Conservation (phyloP, 257 asterid genomes). For the Catharanthus roseus region DNA sequence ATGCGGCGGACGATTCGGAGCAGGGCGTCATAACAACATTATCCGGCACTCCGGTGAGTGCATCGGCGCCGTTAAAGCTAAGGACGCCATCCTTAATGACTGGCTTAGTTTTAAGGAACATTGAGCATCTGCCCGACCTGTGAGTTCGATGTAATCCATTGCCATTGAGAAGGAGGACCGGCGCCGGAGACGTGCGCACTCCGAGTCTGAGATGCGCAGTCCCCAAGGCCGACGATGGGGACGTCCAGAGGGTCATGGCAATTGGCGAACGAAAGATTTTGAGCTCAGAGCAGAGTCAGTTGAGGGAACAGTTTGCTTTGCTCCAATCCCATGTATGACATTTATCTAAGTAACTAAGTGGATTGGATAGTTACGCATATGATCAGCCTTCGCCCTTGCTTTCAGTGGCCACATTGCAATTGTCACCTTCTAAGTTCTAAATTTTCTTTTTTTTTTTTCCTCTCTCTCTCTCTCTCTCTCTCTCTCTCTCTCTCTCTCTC, state of each 20-base stretch:
- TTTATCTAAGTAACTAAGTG: neutral
- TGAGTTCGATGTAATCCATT: neutral
- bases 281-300: neutral
- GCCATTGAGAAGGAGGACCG: slow-evolving; percentile 47
- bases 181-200: neutral
- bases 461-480: no score
- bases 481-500: no score
- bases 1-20: slow-evolving; percentile 42
- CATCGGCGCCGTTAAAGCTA: slow-evolving; percentile 45
- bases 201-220: neutral
- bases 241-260: slow-evolving; percentile 18
- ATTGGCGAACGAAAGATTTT: neutral
- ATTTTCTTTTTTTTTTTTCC: no score
- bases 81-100: slow-evolving; percentile 44
- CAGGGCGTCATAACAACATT: slow-evolving; percentile 42
- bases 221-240: slow-evolving; percentile 37
- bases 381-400: neutral
- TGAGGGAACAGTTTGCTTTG: neutral
- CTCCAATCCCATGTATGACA: no score
- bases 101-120: slow-evolving; percentile 25
- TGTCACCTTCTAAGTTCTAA: neutral
- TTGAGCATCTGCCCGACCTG: neutral
- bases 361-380: slow-evolving; percentile 1
- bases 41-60: slow-evolving; percentile 33
- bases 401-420: neutral